Base-by-base conservation (phyloP, 768 basidiomycete species). In the Lactarius pseudohatsudake region DNA sequence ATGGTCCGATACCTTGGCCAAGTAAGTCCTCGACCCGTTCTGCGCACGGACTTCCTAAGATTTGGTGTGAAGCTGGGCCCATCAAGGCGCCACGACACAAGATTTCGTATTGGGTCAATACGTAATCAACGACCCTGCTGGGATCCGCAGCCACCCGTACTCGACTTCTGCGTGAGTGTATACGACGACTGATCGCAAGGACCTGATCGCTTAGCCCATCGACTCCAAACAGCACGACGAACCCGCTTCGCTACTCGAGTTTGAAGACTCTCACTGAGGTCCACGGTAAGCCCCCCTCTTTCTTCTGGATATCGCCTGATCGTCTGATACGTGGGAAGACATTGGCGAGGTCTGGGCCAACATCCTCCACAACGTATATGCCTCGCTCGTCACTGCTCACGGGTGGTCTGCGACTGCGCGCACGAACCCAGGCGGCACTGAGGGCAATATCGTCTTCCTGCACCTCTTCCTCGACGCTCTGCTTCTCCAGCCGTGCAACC, bases 311-410 rank as follows among this genome's bases (percentile, higher is more conserved):
- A 26, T n/a, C 9, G 30, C 26, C 54, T 36, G 32, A 10, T 62
- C 61, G 50, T 56, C 36, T 43, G 63, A 54, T 15, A 36, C 55
- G 3, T 6, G 28, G 26, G 28, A 60, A 79, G 79, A 71, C 59
- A 85, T 87, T 64, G 87, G 87, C 55, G 86, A 88, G 72, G 81
- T 88, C 62, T 82, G 81, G 81, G 81, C 81, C n/a, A 79, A 81
- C 70, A 75, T 81, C 38, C 76, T 82, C 30, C 73, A 76, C 72
- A 75, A 78, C 62, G 75, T 78, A 18, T 74, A 77, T 61, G 75
- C 75, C n/a, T 72, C 71, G 8, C 73, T 78, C 16, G 72, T 77
- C 34, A 64, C 55, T 30, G 58, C 55, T 13, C 72, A 74, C 68
- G 74, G 73, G 55, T 76, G 68, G 69, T 75, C 76, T 4, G 60